Evolutionary conservation across 2,329 filamentous ascomycete species (phyloP).

Genomic region (Fusarium dlaminii): DNA sequence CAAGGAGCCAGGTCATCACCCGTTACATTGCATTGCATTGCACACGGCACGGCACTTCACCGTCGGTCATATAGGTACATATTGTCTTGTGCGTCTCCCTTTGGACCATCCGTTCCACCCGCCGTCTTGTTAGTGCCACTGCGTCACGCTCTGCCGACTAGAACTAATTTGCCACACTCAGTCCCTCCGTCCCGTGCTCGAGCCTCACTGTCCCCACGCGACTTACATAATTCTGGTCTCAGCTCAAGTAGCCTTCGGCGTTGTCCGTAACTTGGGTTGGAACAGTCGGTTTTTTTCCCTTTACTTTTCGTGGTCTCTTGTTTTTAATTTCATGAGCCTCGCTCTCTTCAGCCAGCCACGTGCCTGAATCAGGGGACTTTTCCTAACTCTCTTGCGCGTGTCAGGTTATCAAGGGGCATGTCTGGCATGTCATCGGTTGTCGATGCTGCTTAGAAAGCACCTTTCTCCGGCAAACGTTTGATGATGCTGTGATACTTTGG

Average conservation of each 20-base stretch:
- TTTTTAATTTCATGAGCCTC: conserved; percentile 3
- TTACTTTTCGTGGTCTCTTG: not conserved
- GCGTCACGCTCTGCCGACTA: conserved; percentile 25
- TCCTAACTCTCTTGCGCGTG: not conserved
- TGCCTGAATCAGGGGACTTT: conserved; percentile 12
- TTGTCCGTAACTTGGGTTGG: conserved; percentile 24
- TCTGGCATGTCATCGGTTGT: not conserved
- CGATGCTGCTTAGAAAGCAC: not conserved
- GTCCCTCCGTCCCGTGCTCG: conserved; percentile 4
- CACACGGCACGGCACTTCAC: not conserved
- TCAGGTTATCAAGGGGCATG: conserved; percentile 11
- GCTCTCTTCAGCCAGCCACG: not conserved
- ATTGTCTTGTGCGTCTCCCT: not conserved
- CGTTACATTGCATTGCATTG: not conserved
- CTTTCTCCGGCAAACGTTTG: not conserved
- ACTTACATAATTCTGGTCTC: conserved; percentile 37
- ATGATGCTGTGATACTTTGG: not conserved
- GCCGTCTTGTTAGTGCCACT: conserved; percentile 8
- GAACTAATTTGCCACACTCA: conserved; percentile 34
- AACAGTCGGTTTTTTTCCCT: conserved; percentile 9
- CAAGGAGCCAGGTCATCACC: not conserved
- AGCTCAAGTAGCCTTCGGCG: conserved; percentile 30
- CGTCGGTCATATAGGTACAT: not conserved
- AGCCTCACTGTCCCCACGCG: not conserved
- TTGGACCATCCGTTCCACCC: not conserved